phyloP scores from a whole-genome alignment of 495 filamentous ascomycete genomes.

The Chaetomidium leptoderma region DNA sequence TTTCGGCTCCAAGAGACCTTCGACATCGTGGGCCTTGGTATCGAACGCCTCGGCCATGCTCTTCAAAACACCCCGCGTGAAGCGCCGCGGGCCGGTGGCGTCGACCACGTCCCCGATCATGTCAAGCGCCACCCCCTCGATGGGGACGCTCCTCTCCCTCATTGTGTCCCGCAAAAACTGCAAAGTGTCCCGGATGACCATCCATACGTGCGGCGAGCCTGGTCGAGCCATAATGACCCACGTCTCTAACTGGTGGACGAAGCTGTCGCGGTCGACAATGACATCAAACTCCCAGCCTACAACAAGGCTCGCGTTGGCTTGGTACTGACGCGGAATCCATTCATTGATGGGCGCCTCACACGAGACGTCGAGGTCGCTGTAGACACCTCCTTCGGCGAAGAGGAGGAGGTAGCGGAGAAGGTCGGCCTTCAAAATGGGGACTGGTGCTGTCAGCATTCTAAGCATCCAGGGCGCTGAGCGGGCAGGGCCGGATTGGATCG shows the following conservation, averaged over 20 bases:
- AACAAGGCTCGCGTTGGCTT: constrained; percentile 1
- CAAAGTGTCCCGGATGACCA: constrained; percentile 12
- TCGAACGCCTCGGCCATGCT: not conserved
- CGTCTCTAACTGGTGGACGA: constrained; percentile 13
- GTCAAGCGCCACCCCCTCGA: not conserved
- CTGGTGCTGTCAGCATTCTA: not conserved
- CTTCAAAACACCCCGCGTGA: constrained; percentile 11
- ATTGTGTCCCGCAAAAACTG: not conserved
- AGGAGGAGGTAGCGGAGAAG: constrained; percentile 19
- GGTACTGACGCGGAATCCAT: constrained; percentile 6
- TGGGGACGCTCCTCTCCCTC: not conserved
- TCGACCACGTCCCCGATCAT: constrained; percentile 19
- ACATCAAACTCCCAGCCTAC: constrained; percentile 21
- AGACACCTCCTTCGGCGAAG: constrained; percentile 17
- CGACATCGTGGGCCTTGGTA: not conserved
- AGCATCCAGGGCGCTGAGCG: too few species aligned
- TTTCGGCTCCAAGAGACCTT: constrained; percentile 9
- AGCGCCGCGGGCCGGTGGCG: constrained; percentile 8
- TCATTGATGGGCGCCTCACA: constrained; percentile 11
- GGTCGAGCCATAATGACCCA: constrained; percentile 14
- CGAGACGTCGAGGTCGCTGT: constrained; percentile 18
- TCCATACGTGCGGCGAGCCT: constrained; percentile 8
- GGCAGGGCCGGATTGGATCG: not conserved
- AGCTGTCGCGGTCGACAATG: constrained; percentile 12
- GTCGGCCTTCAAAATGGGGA: constrained; percentile 19